Evolutionary conservation across 1,284 basidiomycete species (phyloP), one percentile per base, ranked within the genome.

Genomic region (Ustilago cynodontis): DNA sequence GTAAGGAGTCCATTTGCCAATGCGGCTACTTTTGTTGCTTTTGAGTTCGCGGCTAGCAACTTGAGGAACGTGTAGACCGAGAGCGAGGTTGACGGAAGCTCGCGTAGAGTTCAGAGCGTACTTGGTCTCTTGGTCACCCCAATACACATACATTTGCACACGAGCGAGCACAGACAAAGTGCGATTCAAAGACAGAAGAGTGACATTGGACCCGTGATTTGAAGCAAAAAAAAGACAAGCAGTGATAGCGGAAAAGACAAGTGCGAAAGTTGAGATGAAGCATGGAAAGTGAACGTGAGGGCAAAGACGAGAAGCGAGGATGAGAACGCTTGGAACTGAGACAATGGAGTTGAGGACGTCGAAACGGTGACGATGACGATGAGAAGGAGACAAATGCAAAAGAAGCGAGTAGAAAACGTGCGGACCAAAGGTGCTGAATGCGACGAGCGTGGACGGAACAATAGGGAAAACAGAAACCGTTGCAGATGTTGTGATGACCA

Each of bases 1-100:
- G 93, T 98, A 82, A 89, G 94, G 58, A 82, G 83, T 13, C 84
- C 84, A 1, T 82, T 85, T 41, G 83, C 81, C 6, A 85, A 85
- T 57, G 84, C 81, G 1, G 84, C 84, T 14, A 85, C 84, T 7
- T 85, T 85, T 59, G 79, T 83, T 24, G 82, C 81, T 4, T 83
- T 85, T 49, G 84, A 85, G 58, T 81, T 65, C 58, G 72, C 76
- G 0, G 68, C 68, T 20, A 55, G 68, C 14, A 78, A 75, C 41
- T 39, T 78, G 14, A 28, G 65, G 8, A 57, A 75, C 10, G 10
- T 75, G 10, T 78, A 68, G 45, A 60, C 0, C 1, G n/a, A 31
- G n/a, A 51, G 29, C 13, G 35, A 51, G 28, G 29, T 50, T 18
- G 49, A 14, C 0, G 1, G 49, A 2, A 29, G 9, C 1, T 28